Evolutionary conservation across 2,329 filamentous ascomycete genomes (phyloP).

Genomic region (Pseudogymnoascus sp.): DNA sequence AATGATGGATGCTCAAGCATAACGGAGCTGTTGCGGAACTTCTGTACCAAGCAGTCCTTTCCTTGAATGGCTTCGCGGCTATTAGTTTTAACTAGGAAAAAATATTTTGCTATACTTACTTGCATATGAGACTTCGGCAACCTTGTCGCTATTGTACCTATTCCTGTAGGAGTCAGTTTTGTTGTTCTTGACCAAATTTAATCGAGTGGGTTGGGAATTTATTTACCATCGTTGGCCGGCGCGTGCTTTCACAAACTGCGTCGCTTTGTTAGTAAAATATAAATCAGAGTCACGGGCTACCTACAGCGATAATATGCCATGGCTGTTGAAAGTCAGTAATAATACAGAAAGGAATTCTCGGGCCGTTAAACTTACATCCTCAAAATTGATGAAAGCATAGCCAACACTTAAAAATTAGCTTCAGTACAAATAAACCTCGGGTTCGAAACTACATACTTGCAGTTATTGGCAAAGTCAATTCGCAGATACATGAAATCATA

Average conservation of each 20-base stretch:
- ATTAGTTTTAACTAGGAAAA: slow-evolving; percentile 21
- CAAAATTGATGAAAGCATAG: slow-evolving; percentile 96
- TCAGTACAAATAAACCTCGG: slow-evolving; percentile 17
- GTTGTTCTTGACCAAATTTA: background rate
- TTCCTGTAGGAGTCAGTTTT: slow-evolving; percentile 44
- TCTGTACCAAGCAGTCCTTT: slow-evolving; percentile 80
- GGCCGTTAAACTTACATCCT: slow-evolving; percentile 48
- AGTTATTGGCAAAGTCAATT: slow-evolving; percentile 78
- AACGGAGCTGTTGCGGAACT: slow-evolving; percentile 93
- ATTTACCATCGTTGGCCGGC: slow-evolving; percentile 61
- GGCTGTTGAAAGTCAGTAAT: slow-evolving; percentile 44
- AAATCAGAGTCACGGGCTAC: slow-evolving; percentile 27
- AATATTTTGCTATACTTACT: slow-evolving; percentile 45
- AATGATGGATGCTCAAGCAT: slow-evolving; percentile 80
- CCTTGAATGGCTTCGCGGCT: slow-evolving; percentile 68
- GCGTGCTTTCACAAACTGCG: slow-evolving; percentile 60
- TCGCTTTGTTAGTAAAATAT: slow-evolving; percentile 22
- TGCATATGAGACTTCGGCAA: slow-evolving; percentile 90
- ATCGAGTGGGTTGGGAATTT: slow-evolving; percentile 5
- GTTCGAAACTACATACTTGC: slow-evolving; percentile 53
- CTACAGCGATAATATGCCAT: slow-evolving; percentile 61
- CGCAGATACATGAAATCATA: slow-evolving; percentile 95
- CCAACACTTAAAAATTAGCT: slow-evolving; percentile 59
- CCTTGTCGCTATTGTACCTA: slow-evolving; percentile 73
- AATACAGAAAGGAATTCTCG: background rate